Base-by-base conservation (phyloP, 2,329 filamentous ascomycete species). In the Botrytis aclada region DNA sequence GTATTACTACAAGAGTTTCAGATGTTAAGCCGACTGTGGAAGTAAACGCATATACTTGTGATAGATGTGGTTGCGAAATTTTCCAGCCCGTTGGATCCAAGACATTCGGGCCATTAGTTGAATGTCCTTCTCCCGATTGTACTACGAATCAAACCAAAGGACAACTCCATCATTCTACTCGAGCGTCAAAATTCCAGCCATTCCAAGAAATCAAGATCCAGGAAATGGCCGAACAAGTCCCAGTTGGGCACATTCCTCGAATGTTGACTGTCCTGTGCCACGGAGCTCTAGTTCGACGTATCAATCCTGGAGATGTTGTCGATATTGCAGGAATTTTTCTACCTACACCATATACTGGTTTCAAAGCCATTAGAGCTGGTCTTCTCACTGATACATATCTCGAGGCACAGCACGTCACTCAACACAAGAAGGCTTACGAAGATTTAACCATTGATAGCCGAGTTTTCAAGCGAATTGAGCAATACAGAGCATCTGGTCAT, bases 161-260 rank as follows among this genome's bases (percentile, higher is more conserved):
- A 29, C 94, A 98, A 82, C 88, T 99, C 56, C 95, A 97, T 82
- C 89, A 97, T 54, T 98, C 95, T 0, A 97, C 95, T n/a, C 89
- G 96, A 78, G 96, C 95, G 0, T 98, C 95, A 69, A 99, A 98
- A 80, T 99, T 98, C 80, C 84, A 97, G 79, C 94, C 96, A 5
- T 99, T 99, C 85, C 96, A 99, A 83, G 96, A 99, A 83, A 90
- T 98, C 83, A 98, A 98, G 85, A 94, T 99, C 72, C 96, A 99
- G 83, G 96, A 99, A 82, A 93, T 98, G 90, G 94, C 96, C n/a
- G 96, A 99, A 81, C 96, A 99, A 82, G 96, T 99, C 0, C 96
- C 96, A 12, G 97, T 99, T 76, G 96, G 96, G 69, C 96, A 99
- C 81, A 99, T 99, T 78, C 96, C 96, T 45, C 90, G 96, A 74